Percentiles rank a stretch among this genome's conserved stretches.
Conservation (phyloP, 2,329 filamentous ascomycete genomes). For the Didymella glomerata region DNA sequence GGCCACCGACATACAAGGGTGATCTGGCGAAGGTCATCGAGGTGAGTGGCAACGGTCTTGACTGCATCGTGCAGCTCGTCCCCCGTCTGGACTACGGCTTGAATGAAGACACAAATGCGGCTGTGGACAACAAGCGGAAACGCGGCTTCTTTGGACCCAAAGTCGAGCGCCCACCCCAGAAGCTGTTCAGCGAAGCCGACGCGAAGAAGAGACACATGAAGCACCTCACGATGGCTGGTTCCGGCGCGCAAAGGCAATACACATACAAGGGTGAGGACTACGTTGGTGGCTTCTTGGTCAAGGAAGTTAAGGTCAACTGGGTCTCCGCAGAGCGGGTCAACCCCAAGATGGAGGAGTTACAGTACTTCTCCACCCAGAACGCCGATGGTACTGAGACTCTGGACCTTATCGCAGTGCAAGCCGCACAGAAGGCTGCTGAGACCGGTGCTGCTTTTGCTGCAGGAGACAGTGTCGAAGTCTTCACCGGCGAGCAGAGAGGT, state of each 20-base stretch:
- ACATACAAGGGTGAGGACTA: conserved; percentile 89
- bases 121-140: conserved; percentile 74
- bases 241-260: conserved; percentile 73
- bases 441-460: conserved; percentile 85
- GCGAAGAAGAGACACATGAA: conserved; percentile 85
- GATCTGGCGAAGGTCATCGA: conserved; percentile 93
- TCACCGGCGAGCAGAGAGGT: conserved; percentile 92
- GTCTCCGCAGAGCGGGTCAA: conserved; percentile 90
- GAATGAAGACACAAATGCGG: conserved; percentile 76
- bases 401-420: conserved; percentile 88
- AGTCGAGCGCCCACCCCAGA: conserved; percentile 80
- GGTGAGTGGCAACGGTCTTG: conserved; percentile 90
- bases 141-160: conserved; percentile 61
- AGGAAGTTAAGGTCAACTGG: conserved; percentile 89
- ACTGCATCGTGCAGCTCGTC: conserved; percentile 86
- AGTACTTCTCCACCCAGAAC: conserved; percentile 85
- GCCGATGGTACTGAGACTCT: conserved; percentile 95
- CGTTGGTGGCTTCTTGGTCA: conserved; percentile 90
- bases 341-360: conserved; percentile 92
- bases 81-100: conserved; percentile 91
- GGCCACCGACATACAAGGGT: conserved; percentile 80
- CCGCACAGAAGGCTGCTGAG: conserved; percentile 85
- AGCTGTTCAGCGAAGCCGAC: conserved; percentile 91
- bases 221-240: conserved; percentile 63
- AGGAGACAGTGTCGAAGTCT: conserved; percentile 96